Evolutionary conservation across 257 asterid genomes (phyloP), one percentile per base, ranked within the genome.

Genomic region (Anisodus tanguticus): DNA sequence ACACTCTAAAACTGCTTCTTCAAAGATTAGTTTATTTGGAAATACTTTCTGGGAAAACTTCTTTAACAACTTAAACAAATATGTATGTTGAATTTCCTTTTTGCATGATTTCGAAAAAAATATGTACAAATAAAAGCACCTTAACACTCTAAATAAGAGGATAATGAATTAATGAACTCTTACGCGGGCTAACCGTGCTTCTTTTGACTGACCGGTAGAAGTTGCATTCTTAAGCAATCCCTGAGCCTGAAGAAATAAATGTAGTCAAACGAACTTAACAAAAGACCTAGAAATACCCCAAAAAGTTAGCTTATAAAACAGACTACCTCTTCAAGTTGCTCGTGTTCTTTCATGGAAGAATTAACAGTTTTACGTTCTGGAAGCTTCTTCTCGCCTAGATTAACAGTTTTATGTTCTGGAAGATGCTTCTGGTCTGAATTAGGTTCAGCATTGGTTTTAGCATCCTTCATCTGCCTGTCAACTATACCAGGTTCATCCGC

Each of bases 121-220:
- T 53, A 76, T 26, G 49, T 63, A 76, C 81, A 51, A 76, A 76
- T 35, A 13, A 53, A 19, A 51, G 26, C 47, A 76, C 41, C 62
- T 35, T 53, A 51, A 15, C 4, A 76, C 26, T 76, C 47, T 76
- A 76, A 53, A 53, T 39, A 19, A 17, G 60, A 16, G 68, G 15
- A 55, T 0, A 22, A 77, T 82, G 72, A 45, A 82, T 81, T 82
- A 67, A 35, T 47, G 85, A 59, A 83, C 64, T 70, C 92, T 91
- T 91, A 97, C 99, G 95, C 97, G 89, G 74, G 98, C 97, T 79
- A 97, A 90, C 89, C 99, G 92, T 79, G 99, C 99, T 91, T 97
- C 99, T 90, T 97, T 97, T 62, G 99, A 93, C 90, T 95, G 97
- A 83, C 98, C 98, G 7, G 95, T 93, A 84, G 98, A 93, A 84